Evolutionary conservation across 257 asterid species (phyloP).

Genomic region (Ocimum tenuiflorum): DNA sequence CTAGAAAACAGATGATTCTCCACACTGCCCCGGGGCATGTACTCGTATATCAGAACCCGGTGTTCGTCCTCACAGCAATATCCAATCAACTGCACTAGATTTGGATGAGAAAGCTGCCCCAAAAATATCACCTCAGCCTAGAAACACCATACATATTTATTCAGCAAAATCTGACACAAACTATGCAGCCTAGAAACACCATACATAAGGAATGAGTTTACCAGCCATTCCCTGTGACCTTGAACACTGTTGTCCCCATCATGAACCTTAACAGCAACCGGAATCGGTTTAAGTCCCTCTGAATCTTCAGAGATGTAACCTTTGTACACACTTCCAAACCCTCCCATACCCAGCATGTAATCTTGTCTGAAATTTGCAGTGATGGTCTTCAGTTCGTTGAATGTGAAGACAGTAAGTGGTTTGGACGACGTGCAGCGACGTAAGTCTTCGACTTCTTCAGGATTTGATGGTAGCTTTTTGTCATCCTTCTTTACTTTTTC

Average conservation of each 20-base stretch:
- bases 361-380: constrained; percentile 86
- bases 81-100: constrained; percentile 68
- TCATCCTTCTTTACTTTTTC: constrained; percentile 35
- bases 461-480: constrained; percentile 64
- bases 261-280: constrained; percentile 92
- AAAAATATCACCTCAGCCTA: constrained; percentile 75
- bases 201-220: too few species aligned
- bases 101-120: constrained; percentile 86
- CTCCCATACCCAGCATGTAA: constrained; percentile 89
- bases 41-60: constrained; percentile 66
- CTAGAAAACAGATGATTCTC: constrained; percentile 72
- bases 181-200: too few species aligned
- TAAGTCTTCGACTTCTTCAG: constrained; percentile 85
- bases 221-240: constrained; percentile 99
- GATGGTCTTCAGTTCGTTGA: constrained; percentile 51
- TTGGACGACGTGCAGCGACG: constrained; percentile 57
- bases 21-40: constrained; percentile 67
- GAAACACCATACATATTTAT: background rate
- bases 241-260: constrained; percentile 83
- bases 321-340: constrained; percentile 88
- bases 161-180: background rate
- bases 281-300: constrained; percentile 37
- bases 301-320: constrained; percentile 54
- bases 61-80: constrained; percentile 73
- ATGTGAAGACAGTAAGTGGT: constrained; percentile 63